phyloP scores from a whole-genome alignment of 257 asterid genomes.

The Galeopsis tetrahit region DNA sequence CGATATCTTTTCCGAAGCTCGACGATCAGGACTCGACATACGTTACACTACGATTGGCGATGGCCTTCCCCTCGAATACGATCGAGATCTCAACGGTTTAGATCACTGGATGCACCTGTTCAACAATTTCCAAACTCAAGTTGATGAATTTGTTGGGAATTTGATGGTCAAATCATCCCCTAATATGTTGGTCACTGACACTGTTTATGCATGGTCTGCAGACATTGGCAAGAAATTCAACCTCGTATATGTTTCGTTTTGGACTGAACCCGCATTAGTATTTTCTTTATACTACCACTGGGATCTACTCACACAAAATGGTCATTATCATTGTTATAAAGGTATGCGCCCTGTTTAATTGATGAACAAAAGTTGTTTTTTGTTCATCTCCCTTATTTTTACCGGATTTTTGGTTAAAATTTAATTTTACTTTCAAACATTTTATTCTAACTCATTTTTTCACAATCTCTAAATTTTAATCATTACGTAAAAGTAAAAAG shows the following conservation, averaged over 20 bases:
- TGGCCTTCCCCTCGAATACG: conserved; percentile 48
- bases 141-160: conserved; percentile 48
- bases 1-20: conserved; percentile 44
- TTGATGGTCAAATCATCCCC: conserved; percentile 19
- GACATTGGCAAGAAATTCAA: conserved; percentile 42
- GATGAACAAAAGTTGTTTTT: too few relatives aligned
- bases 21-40: conserved; percentile 52
- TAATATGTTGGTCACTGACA: conserved; percentile 47
- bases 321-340: background rate
- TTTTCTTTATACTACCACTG: conserved; percentile 29
- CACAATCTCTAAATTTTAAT: too few relatives aligned
- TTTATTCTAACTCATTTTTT: too few relatives aligned
- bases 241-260: conserved; percentile 51
- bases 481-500: too few relatives aligned
- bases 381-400: too few relatives aligned
- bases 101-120: conserved; percentile 33
- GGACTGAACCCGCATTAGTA: conserved; percentile 54
- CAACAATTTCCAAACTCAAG: conserved; percentile 37
- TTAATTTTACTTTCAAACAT: too few relatives aligned
- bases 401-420: too few relatives aligned
- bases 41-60: conserved; percentile 47
- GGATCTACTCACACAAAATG: conserved; percentile 15
- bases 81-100: conserved; percentile 24
- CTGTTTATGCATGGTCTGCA: conserved; percentile 44
- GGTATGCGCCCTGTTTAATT: background rate